A percentile compares a stretch with the other conserved stretches of the same genome.
Conservation (phyloP, 108 stramenopile genomes). For the Aureococcus anophagefferens region DNA sequence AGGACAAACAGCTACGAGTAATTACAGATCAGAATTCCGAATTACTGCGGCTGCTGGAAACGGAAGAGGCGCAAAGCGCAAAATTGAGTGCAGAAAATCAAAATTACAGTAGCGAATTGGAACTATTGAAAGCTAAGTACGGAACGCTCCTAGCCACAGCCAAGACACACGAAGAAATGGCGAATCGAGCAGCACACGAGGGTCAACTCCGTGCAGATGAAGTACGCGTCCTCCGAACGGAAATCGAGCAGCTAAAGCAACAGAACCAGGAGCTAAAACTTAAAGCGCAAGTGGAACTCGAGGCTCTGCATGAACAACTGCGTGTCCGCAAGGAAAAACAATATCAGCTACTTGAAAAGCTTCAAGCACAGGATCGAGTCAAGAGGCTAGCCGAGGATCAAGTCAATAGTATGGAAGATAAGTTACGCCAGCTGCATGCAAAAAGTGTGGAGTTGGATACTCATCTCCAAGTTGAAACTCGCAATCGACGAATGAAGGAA, state of each 20-base stretch:
- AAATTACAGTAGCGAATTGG: conserved; percentile 27
- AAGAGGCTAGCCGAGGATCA: conserved; percentile 65
- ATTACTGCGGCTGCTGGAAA: conserved; percentile 66
- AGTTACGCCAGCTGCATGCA: conserved; percentile 48
- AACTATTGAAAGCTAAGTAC: conserved; percentile 43
- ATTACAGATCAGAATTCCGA: conserved; percentile 71
- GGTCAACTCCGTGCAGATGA: conserved; percentile 70
- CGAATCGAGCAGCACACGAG: conserved; percentile 46
- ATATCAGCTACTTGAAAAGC: conserved; percentile 68
- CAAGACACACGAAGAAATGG: conserved; percentile 59
- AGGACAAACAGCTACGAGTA: conserved; percentile 56
- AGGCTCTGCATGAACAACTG: conserved; percentile 71
- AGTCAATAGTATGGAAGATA: conserved; percentile 59
- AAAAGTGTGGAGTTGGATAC: conserved; percentile 62
- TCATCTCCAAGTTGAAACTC: conserved; percentile 61
- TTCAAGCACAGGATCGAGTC: conserved; percentile 68
- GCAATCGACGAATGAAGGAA: conserved; percentile 47
- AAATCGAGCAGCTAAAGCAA: conserved; percentile 57
- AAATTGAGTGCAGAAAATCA: conserved; percentile 41
- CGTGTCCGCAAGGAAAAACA: conserved; percentile 77
- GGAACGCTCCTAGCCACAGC: conserved; percentile 55
- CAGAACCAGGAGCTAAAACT: conserved; percentile 56
- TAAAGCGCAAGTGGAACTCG: conserved; percentile 70
- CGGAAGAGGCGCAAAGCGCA: conserved; percentile 58
- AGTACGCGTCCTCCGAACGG: conserved; percentile 60